Conservation (phyloP, 106 monocot species). For the Dactylorhiza incarnata region DNA sequence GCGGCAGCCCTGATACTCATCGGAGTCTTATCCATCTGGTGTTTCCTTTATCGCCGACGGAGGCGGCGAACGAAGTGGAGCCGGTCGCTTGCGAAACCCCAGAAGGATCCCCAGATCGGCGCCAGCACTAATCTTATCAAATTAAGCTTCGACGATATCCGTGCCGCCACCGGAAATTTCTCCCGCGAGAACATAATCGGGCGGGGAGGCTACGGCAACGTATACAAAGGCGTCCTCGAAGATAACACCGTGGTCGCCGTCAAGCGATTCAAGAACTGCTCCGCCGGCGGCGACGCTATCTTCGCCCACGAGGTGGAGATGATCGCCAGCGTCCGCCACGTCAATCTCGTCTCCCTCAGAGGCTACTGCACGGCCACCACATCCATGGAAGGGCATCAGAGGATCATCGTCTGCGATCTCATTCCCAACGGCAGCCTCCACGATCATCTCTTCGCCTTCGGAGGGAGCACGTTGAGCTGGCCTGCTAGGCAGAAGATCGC, state of each 20-base stretch:
- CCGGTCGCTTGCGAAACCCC: conserved; percentile 3
- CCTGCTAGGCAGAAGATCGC: conserved; percentile 71
- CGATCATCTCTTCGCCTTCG: conserved; percentile 59
- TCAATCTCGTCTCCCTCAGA: conserved; percentile 68
- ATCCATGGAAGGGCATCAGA: conserved; percentile 64
- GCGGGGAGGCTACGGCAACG: conserved; percentile 74
- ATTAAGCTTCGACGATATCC: conserved; percentile 69
- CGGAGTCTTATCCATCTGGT: conserved; percentile 10
- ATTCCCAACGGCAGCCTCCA: conserved; percentile 85
- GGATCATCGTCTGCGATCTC: conserved; percentile 87
- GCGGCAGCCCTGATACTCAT: conserved; percentile 13
- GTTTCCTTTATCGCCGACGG: not conserved
- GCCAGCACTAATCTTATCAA: conserved; percentile 57
- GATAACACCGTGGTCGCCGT: conserved; percentile 56
- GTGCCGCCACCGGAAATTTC: conserved; percentile 58
- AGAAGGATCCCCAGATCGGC: conserved; percentile 14
- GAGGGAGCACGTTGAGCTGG: conserved; percentile 41
- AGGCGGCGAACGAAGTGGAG: not conserved
- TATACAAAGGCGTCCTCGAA: conserved; percentile 53
- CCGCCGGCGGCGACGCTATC: conserved; percentile 53
- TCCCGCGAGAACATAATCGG: conserved; percentile 67
- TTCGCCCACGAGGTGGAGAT: conserved; percentile 91
- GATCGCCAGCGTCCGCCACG: conserved; percentile 80
- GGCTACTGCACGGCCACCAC: conserved; percentile 86
- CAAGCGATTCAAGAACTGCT: conserved; percentile 84